Base-by-base conservation (phyloP, 1,139 yeast genomes). In the Candida gigantensis region DNA sequence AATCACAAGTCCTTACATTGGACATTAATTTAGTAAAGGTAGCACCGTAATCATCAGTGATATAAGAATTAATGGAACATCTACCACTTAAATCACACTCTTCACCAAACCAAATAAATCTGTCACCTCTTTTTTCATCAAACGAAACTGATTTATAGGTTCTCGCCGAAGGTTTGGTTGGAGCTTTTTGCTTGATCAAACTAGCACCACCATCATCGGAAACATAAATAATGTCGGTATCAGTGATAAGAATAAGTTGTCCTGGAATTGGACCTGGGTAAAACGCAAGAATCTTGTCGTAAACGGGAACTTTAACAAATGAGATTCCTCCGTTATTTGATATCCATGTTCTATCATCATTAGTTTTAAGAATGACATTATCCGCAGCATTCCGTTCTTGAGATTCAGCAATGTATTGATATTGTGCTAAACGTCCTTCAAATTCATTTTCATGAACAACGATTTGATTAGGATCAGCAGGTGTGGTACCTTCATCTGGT, bases 321-420 rank as follows among this genome's bases (percentile, higher is more conserved):
- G 60, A 58, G 3, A 65, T 55, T 14, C 97, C 97, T 32, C 94
- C 95, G 59, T 89, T 81, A 51, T 80, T 84, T 1, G 96, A 85
- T 10, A 87, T 72, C 49, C 62, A 82, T 2, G 81, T 69, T 7
- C 67, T 61, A 25, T 76, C 70, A 24, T 67, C 61, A 17, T 62
- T 57, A 0, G 92, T 84, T 36, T 74, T 69, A 10, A 85, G 60
- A 14, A 92, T 51, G n/a, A 92, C 59, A 8, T 95, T 84, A 54
- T 90, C 96, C 41, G 84, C 88, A 34, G 58, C 41, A 53, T 55
- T 51, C 42, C 67, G 49, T 12, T 53, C 55, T 30, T 35, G 24
- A 2, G 65, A 66, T 42, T 69, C 65, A 27, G 68, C 71, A 41
- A 84, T 66, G 50, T 87, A 87, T 28, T 74, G 55, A 51, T 83